Percentiles rank a stretch among this genome's conserved stretches.
Evolutionary conservation across 345 rosid species (phyloP).

Genomic region (Eucalyptus leucophloia): DNA sequence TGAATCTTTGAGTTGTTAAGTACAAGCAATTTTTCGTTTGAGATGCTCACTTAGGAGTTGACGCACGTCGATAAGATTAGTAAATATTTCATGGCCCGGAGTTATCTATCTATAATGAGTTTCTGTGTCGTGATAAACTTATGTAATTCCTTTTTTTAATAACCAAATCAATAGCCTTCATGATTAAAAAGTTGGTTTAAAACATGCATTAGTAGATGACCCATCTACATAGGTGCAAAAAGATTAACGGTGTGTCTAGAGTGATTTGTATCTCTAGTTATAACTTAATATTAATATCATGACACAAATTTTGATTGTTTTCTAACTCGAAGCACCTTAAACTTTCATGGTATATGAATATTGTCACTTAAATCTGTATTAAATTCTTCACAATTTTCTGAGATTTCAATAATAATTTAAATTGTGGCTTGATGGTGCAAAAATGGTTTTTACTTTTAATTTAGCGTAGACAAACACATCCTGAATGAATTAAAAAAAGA

Average conservation of each 20-base stretch:
- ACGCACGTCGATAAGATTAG: fast-evolving
- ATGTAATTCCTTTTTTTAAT: background rate
- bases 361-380: background rate
- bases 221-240: background rate
- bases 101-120: background rate
- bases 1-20: background rate
- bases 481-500: background rate
- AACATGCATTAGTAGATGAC: background rate
- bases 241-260: background rate
- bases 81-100: background rate
- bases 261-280: too few relatives aligned
- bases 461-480: background rate
- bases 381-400: background rate
- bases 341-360: background rate
- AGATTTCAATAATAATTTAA: background rate
- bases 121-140: background rate
- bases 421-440: background rate
- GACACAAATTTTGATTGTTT: background rate
- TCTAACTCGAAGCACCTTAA: background rate
- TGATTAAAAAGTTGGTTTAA: background rate
- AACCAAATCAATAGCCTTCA: background rate
- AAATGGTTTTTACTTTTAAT: background rate
- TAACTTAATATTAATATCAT: background rate
- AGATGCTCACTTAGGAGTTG: background rate
- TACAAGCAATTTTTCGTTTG: background rate